Evolutionary conservation across 208 protist species (phyloP).

Genomic region (Leishmania arabica): DNA sequence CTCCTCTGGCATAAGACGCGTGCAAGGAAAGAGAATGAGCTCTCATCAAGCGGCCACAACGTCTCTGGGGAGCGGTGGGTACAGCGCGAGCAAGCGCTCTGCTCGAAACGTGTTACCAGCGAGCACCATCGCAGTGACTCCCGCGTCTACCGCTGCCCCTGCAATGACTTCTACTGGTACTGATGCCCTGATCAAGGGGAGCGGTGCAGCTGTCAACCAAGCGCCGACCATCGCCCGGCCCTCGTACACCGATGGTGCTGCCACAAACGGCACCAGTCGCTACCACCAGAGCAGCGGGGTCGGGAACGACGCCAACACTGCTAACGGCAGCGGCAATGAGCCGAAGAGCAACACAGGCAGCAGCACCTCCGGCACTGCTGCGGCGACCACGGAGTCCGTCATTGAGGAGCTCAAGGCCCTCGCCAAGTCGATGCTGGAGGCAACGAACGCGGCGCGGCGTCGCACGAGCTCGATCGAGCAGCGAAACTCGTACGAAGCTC

Average conservation of each 20-base stretch:
- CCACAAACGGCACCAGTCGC: neutral
- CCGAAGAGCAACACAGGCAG: neutral
- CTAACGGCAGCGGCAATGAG: neutral
- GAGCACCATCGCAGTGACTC: neutral
- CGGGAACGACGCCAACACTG: neutral
- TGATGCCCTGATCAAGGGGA: neutral
- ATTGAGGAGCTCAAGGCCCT: constrained; percentile 85
- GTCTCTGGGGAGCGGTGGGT: constrained; percentile 9
- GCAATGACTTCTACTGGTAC: neutral
- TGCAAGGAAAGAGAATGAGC: constrained; percentile 1
- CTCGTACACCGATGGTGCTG: neutral
- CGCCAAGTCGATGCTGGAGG: constrained; percentile 86
- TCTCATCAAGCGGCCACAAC: constrained; percentile 16
- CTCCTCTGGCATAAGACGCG: neutral
- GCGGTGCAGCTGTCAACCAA: neutral
- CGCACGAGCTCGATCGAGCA: constrained; percentile 51
- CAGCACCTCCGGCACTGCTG: neutral
- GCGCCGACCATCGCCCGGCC: neutral
- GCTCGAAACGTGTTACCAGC: constrained; percentile 6
- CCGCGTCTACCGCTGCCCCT: neutral
- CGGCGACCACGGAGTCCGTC: constrained; percentile 59
- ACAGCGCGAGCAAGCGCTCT: constrained; percentile 8
- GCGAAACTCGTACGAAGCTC: constrained; percentile 66
- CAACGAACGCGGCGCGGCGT: constrained; percentile 67
- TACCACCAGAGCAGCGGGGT: neutral